A percentile compares a stretch with the other conserved stretches of the same genome.
Evolutionary conservation across 2,329 filamentous ascomycete genomes (phyloP).

Genomic region (Aspergillus hortae): DNA sequence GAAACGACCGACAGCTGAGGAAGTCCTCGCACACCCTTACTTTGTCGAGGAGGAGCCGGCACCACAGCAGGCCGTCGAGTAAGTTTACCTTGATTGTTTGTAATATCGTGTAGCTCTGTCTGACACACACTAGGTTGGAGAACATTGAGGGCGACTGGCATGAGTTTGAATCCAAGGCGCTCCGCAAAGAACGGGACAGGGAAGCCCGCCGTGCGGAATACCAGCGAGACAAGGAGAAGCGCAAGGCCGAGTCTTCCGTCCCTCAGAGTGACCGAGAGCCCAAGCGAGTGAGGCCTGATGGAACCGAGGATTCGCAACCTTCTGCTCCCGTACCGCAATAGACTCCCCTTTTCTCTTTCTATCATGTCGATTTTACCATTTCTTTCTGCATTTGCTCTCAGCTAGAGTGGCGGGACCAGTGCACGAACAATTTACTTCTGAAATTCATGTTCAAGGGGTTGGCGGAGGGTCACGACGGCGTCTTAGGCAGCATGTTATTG

Average conservation of each 20-base stretch:
- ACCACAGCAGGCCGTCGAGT: constrained; percentile 76
- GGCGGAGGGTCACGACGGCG: background rate
- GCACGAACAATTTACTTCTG: background rate
- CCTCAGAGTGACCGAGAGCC: constrained; percentile 37
- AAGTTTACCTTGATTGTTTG: constrained; percentile 41
- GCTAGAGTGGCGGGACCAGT: too few relatives aligned
- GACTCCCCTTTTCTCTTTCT: background rate
- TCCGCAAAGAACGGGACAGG: constrained; percentile 78
- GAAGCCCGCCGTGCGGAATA: constrained; percentile 50
- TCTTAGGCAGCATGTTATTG: background rate
- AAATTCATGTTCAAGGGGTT: too few relatives aligned
- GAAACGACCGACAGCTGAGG: constrained; percentile 75
- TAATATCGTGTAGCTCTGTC: background rate
- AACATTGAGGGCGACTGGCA: constrained; percentile 93
- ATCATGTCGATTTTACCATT: background rate
- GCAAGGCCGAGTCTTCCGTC: constrained; percentile 38
- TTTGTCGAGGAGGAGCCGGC: constrained; percentile 78
- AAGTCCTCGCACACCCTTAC: constrained; percentile 83
- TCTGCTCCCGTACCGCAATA: constrained; percentile 7
- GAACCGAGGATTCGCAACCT: constrained; percentile 13
- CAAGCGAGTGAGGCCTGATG: constrained; percentile 36
- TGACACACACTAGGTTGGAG: constrained; percentile 57
- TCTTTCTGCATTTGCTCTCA: background rate
- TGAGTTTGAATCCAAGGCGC: constrained; percentile 94
- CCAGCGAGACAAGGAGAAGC: constrained; percentile 48